Conservation (phyloP, 441 rosid species). For the Arabidopsis hybrid region DNA sequence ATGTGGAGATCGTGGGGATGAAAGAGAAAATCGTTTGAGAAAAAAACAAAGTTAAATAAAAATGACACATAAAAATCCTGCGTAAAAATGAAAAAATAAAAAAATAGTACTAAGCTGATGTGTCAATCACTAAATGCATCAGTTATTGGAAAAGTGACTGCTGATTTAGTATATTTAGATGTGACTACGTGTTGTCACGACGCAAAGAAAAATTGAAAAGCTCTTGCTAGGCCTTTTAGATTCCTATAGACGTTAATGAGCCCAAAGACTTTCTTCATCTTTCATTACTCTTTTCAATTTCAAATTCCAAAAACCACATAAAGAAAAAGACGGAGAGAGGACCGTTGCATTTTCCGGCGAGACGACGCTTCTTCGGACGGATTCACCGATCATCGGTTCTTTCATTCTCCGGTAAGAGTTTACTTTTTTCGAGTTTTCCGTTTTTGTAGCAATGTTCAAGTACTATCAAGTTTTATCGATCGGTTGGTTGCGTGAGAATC, state of each 20-base stretch:
- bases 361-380: background rate
- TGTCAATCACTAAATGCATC: too few relatives aligned
- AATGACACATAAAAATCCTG: too few relatives aligned
- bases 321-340: background rate
- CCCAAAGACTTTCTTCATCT: slow-evolving; percentile 4
- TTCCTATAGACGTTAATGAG: slow-evolving; percentile 9
- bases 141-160: too few relatives aligned
- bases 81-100: too few relatives aligned
- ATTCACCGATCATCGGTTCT: slow-evolving; percentile 3
- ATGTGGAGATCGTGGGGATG: too few relatives aligned
- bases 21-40: too few relatives aligned
- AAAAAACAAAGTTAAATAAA: too few relatives aligned
- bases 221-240: slow-evolving; percentile 17
- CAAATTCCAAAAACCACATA: slow-evolving; percentile 16
- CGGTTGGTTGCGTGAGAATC: slow-evolving; percentile 26
- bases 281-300: slow-evolving; percentile 17
- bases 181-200: slow-evolving; percentile 21
- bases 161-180: too few relatives aligned
- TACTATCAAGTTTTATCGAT: background rate
- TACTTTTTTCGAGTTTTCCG: background rate
- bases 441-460: background rate
- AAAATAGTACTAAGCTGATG: too few relatives aligned
- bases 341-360: slow-evolving; percentile 31
- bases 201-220: slow-evolving; percentile 13
- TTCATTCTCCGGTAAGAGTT: slow-evolving; percentile 1